Evolutionary conservation across 192 early-diverging fungal species (phyloP), one percentile per base, ranked within the genome.

Genomic region (Umbelopsis isabellina): DNA sequence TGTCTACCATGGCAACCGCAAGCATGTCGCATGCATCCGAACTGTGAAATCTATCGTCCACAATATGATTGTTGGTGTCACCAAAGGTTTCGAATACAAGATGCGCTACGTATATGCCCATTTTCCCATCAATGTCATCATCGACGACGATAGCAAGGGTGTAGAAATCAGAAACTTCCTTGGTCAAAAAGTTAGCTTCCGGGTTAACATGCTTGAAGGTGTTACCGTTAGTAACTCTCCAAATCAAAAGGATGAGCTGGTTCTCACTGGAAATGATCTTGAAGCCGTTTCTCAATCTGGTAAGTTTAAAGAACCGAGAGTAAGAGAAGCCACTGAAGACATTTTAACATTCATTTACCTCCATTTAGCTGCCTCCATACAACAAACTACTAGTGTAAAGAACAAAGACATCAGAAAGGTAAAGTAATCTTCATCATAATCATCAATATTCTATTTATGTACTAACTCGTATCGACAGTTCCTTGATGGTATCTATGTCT

Each of bases 371-470:
- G 96, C 96, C 46, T 82, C 85, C 73, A 97, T 97, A 83, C 93
- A 96, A 85, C 94, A 96, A 83, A 87, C 92, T 69, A 89, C 87
- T 76, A 85, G 86, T 55, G 94, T 94, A 76, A 91, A 90, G 82
- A 95, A 94, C 88, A 97, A 97, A 91, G 96, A 97, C 95, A 97
- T 97, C 88, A 93, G 96, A 86, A 97, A 97, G 88, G 49, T 70
- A 50, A 53, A 58, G 69, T n/a, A 50, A 12, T 4, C 7, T 35
- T 61, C 18, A 41, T 27, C 3, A 41, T 53, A 1, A 22, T 27
- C 30, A 12, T 35, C 3, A 25, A 7, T 52, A 12, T 25, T 8
- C 25, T 21, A 9, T 41, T 9, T 25, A 2, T 33, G 1, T 53
- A 61, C 27, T 61, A 61, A 61, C 30, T 37, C 33, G 6, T 27